A percentile compares a stretch with the other conserved stretches of the same genome.
Evolutionary conservation across 129 eudicot species (phyloP).

Genomic region (Centrapalus pauciflorus): DNA sequence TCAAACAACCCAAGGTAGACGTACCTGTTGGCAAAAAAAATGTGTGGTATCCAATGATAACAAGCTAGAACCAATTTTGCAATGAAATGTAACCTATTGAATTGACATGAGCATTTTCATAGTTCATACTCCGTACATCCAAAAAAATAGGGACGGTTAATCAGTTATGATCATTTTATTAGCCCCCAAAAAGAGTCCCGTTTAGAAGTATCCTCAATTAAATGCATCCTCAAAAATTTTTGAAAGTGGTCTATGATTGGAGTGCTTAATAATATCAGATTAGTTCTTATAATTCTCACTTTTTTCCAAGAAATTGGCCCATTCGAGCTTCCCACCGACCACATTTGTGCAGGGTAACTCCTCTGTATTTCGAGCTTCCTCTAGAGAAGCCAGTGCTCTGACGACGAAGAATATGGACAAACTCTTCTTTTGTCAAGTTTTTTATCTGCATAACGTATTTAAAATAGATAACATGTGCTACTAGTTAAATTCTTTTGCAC

Average conservation of each 20-base stretch:
- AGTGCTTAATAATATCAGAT: neutral
- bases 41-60: neutral
- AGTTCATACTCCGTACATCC: neutral
- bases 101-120: neutral
- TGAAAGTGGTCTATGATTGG: neutral
- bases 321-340: slow-evolving; percentile 88
- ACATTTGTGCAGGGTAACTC: slow-evolving; percentile 75
- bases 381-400: slow-evolving; percentile 75
- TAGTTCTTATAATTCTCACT: slow-evolving; percentile 33
- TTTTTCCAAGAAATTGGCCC: slow-evolving; percentile 80
- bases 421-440: slow-evolving; percentile 63
- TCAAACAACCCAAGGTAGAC: slow-evolving; percentile 42
- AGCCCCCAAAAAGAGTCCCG: neutral
- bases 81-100: neutral
- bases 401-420: slow-evolving; percentile 72
- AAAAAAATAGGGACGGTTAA: neutral
- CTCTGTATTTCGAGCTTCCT: slow-evolving; percentile 70
- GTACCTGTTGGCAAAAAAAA: slow-evolving; percentile 34
- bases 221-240: neutral
- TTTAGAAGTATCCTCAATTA: neutral
- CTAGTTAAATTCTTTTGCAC: neutral
- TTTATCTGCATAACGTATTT: slow-evolving; percentile 32
- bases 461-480: neutral
- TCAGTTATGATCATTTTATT: too few relatives aligned
- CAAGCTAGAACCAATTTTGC: neutral